Percentiles rank a stretch among this genome's conserved stretches.
phyloP scores from a whole-genome alignment of 2,329 filamentous ascomycete species.

The Pseudocercospora musae region DNA sequence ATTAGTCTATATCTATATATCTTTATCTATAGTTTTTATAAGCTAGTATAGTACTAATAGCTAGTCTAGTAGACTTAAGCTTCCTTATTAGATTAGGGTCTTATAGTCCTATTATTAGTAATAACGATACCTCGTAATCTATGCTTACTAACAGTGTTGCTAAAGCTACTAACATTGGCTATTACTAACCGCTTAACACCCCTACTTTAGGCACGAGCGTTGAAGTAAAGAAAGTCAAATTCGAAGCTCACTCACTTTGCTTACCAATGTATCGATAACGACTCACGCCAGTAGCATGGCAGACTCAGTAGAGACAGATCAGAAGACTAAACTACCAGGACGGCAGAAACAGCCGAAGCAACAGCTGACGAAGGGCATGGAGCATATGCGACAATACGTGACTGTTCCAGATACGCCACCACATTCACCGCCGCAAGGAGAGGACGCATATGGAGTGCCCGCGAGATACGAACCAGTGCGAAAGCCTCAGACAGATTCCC shows the following conservation, averaged over 20 bases:
- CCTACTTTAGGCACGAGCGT: constrained; percentile 7
- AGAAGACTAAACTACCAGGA: constrained; percentile 11
- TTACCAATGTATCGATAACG: constrained; percentile 21
- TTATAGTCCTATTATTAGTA: no score
- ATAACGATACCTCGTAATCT: no score
- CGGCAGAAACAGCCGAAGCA: constrained; percentile 36
- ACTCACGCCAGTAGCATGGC: constrained; percentile 19
- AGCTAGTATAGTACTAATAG: no score
- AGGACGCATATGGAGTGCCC: constrained; percentile 51
- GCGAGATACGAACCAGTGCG: constrained; percentile 45
- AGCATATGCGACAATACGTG: constrained; percentile 51
- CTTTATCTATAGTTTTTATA: no score
- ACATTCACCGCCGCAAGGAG: constrained; percentile 28
- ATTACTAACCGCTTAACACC: no score
- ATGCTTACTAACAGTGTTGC: no score
- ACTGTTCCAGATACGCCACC: constrained; percentile 39
- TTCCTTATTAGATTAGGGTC: no score
- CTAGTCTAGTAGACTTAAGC: background rate
- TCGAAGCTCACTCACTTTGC: constrained; percentile 10
- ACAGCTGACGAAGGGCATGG: constrained; percentile 52
- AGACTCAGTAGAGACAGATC: constrained; percentile 6
- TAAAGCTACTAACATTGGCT: no score
- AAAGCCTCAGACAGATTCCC: constrained; percentile 58
- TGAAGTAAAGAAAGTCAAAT: constrained; percentile 7
- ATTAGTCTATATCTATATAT: no score